These are phyloP conservation scores for Rosa hybrid DNA, from an alignment of 331 rosid genomes.

Conservation along the genomic window DNA sequence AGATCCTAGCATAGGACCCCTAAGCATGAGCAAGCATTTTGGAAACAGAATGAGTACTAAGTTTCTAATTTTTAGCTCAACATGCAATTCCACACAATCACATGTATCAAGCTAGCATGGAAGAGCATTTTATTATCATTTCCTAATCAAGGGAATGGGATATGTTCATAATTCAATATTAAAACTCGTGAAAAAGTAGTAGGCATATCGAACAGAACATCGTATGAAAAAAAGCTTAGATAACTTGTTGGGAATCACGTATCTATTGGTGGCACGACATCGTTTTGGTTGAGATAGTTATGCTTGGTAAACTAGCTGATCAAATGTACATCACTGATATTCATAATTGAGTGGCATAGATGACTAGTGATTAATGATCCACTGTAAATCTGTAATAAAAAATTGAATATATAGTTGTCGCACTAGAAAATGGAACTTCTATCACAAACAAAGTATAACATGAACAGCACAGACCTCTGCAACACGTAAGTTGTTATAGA, in stretches of 20 bases:
- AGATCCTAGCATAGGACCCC: slow-evolving; percentile 5
- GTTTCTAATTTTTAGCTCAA: not conserved
- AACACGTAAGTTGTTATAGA: slow-evolving; percentile 60
- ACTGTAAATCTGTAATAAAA: not conserved
- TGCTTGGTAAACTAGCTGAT: not conserved
- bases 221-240: not conserved
- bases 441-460: slow-evolving; percentile 10
- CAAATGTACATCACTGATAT: not conserved
- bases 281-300: not conserved
- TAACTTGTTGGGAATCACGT: not conserved
- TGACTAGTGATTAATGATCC: not conserved
- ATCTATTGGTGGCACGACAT: not conserved
- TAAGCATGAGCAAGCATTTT: not conserved
- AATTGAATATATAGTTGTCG: not conserved
- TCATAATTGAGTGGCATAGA: not conserved
- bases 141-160: not conserved
- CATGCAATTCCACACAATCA: not conserved
- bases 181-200: not conserved
- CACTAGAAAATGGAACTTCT: slow-evolving; percentile 9
- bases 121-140: not conserved
- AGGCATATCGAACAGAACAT: not conserved
- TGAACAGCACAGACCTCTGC: slow-evolving; percentile 65
- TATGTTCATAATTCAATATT: not conserved
- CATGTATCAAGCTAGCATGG: not conserved
- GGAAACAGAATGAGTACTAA: not conserved